phyloP scores from a whole-genome alignment of 495 filamentous ascomycete species.

The Cryomyces minteri region DNA sequence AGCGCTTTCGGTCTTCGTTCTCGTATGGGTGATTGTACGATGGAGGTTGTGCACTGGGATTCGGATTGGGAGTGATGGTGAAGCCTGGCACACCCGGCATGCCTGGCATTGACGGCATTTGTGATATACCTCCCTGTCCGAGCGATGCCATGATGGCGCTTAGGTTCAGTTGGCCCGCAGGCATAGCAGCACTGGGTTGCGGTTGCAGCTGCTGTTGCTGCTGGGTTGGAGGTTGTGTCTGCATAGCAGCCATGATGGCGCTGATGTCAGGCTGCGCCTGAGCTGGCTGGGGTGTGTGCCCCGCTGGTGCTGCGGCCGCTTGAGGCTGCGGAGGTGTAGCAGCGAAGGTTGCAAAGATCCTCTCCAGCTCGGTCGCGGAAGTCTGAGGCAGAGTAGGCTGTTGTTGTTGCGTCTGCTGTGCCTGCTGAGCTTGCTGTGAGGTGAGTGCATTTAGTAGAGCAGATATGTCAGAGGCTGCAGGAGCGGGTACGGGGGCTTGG shows the following conservation, averaged over 20 bases:
- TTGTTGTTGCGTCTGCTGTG: constrained; percentile 15
- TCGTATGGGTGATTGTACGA: background rate
- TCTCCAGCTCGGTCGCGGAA: constrained; percentile 23
- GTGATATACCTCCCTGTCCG: background rate
- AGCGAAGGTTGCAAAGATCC: constrained; percentile 23
- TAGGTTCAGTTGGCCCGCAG: background rate
- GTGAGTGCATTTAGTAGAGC: constrained; percentile 2
- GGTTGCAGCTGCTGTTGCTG: background rate
- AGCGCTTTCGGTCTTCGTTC: constrained; percentile 1
- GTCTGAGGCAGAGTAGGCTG: constrained; percentile 9
- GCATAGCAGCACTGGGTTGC: background rate
- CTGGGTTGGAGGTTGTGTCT: no score
- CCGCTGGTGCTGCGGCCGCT: background rate
- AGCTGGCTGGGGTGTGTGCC: background rate
- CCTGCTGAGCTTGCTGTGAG: constrained; percentile 11
- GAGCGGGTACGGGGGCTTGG: background rate
- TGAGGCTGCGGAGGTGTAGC: background rate
- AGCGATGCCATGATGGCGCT: constrained; percentile 1
- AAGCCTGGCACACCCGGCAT: no score
- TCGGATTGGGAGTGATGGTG: no score
- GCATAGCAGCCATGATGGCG: background rate
- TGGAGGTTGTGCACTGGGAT: background rate
- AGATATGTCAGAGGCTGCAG: background rate
- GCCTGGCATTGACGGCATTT: no score
- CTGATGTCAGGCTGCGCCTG: background rate